Base-by-base conservation (phyloP, 1,284 basidiomycete species). In the Macrocystidia cucumis region DNA sequence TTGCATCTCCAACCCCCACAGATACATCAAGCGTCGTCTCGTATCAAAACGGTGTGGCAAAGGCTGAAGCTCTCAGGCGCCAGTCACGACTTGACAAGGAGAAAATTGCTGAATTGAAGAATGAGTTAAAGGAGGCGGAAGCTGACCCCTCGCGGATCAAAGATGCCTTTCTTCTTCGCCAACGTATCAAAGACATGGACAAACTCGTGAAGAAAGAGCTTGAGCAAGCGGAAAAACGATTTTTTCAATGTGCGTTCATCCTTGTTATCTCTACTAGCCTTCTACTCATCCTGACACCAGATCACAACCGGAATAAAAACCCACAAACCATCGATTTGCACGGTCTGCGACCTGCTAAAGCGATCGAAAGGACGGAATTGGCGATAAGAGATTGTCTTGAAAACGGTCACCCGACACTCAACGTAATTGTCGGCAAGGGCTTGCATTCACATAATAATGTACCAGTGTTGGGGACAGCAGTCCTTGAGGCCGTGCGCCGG, bases 341-440 rank as follows among this genome's bases (percentile, higher is more conserved):
- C 48, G 78, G 83, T 2, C 65, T 92, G 16, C 82, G 81, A 43
- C 75, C 81, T 0, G 62, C 69, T 18, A 89, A 92, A 52, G 81
- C 83, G 5, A 59, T 83, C 20, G 65, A 69, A 37, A 62, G 61
- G 34, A 73, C 74, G 3, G 80, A 86, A 52, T 50, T 66, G 26
- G 77, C 77, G 2, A 69, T 89, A 25, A 62, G 72, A 20, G 60
- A 76, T 16, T 72, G 72, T 0, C 68, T 83, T 38, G 52, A 57
- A 11, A 58, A 63, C 26, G 75, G 74, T 1, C 60, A 69, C n/a
- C 50, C 62, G 0, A 64, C 72, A 39, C 55, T 93, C 21, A 64
- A 72, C 9, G 73, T 91, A 20, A 88, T 92, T 44, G 82, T 85
- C 4, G 86, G 87, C 29, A 78, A 76, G 46, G 88, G 88, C 1